Evolutionary conservation across 108 stramenopile genomes (phyloP).

Genomic region (Mayamaea pseudoterrestris): DNA sequence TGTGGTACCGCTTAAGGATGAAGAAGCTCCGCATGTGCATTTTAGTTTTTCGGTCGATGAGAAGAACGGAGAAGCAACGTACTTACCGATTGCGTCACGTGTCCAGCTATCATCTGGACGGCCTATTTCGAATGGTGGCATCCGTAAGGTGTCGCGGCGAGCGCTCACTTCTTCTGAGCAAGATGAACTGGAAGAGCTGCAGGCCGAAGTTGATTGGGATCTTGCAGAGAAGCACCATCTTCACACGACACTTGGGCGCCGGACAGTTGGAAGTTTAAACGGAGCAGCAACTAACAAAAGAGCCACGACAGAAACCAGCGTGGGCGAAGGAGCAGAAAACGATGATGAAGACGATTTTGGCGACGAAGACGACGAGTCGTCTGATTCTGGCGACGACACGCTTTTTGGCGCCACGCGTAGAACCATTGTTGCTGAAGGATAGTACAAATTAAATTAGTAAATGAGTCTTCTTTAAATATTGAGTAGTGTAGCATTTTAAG

Average conservation of each 20-base stretch:
- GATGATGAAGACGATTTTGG: constrained; percentile 14
- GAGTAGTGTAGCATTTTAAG: no score
- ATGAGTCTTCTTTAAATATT: no score
- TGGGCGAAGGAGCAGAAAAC: not conserved
- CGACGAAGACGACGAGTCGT: constrained; percentile 4
- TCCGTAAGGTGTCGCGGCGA: constrained; percentile 20
- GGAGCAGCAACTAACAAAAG: not conserved
- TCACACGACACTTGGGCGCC: not conserved
- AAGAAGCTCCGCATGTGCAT: constrained; percentile 53
- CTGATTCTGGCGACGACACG: constrained; percentile 5
- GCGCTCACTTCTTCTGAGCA: constrained; percentile 35
- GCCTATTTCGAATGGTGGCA: constrained; percentile 22
- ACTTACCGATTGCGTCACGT: constrained; percentile 59
- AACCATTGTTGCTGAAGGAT: constrained; percentile 26
- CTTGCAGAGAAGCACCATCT: constrained; percentile 43
- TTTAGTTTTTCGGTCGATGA: constrained; percentile 51
- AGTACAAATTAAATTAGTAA: no score
- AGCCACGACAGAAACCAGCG: not conserved
- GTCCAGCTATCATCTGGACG: constrained; percentile 69
- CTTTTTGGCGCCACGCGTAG: constrained; percentile 2
- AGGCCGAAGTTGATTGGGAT: constrained; percentile 66
- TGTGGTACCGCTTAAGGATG: constrained; percentile 67
- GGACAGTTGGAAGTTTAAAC: not conserved
- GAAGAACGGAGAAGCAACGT: constrained; percentile 20
- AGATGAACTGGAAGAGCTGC: constrained; percentile 32